Evolutionary conservation across 345 rosid species (phyloP).

Genomic region (Erucastrum elatum): DNA sequence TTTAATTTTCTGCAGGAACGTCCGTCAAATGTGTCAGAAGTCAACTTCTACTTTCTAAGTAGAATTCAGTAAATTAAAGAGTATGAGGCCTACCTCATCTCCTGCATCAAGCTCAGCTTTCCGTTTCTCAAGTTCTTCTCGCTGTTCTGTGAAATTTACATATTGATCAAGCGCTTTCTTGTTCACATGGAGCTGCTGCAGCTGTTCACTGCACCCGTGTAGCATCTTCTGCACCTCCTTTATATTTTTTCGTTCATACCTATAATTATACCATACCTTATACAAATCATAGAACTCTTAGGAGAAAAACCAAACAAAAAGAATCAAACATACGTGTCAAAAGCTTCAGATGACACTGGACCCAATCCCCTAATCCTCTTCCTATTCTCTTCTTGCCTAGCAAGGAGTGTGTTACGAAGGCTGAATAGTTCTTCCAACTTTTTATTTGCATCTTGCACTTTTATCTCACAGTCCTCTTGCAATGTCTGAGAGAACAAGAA

Average conservation of each 20-base stretch:
- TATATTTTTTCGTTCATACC: constrained; percentile 69
- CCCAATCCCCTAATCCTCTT: constrained; percentile 94
- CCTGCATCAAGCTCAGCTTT: constrained; percentile 96
- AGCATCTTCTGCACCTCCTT: constrained; percentile 94
- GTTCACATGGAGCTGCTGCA: constrained; percentile 95
- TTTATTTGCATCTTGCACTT: constrained; percentile 76
- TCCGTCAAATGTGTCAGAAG: not conserved
- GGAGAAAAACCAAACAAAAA: not conserved
- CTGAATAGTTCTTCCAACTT: constrained; percentile 79
- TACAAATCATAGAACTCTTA: constrained; percentile 12
- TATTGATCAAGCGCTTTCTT: constrained; percentile 97
- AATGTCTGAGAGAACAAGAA: constrained; percentile 49
- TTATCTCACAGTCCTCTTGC: constrained; percentile 72
- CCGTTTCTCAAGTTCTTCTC: constrained; percentile 93
- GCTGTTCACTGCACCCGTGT: constrained; percentile 79
- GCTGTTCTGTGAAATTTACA: constrained; percentile 88
- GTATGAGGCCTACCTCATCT: constrained; percentile 66
- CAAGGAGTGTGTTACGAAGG: constrained; percentile 61
- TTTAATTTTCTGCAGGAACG: constrained; percentile 68
- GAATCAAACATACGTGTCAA: constrained; percentile 66
- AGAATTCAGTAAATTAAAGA: not conserved
- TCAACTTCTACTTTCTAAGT: constrained; percentile 7
- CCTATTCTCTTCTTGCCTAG: constrained; percentile 81
- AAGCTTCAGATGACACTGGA: constrained; percentile 87
- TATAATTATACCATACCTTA: constrained; percentile 35